Evolutionary conservation across 176 grass and related monocot species (phyloP).

Genomic region (Calamus simplicifolius): DNA sequence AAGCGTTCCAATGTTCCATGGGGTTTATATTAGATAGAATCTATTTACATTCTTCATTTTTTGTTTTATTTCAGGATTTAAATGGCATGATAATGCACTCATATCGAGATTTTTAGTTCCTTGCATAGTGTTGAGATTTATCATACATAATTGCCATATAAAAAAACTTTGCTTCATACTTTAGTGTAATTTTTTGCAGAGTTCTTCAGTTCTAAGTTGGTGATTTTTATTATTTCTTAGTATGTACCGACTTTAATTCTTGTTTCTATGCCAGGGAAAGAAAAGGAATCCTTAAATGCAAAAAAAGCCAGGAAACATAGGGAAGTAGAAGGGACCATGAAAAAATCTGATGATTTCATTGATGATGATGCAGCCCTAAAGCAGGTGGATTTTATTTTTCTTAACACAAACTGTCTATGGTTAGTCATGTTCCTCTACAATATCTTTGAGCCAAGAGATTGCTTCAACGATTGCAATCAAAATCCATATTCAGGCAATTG

Average conservation of each 20-base stretch:
- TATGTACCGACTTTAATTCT: background rate
- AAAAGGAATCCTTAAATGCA: slow-evolving; percentile 30
- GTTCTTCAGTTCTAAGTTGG: too few relatives aligned
- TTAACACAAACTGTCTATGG: background rate
- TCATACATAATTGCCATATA: too few relatives aligned
- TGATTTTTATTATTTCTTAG: background rate
- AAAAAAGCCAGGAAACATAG: slow-evolving; percentile 23
- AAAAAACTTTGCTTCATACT: too few relatives aligned
- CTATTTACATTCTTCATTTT: too few relatives aligned
- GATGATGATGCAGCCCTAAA: slow-evolving; percentile 62
- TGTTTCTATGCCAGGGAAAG: slow-evolving; percentile 37
- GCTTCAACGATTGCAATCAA: background rate
- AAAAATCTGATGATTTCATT: slow-evolving; percentile 20
- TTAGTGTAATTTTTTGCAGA: too few relatives aligned
- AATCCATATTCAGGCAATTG: slow-evolving; percentile 62
- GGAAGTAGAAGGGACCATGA: slow-evolving; percentile 14
- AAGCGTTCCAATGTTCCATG: too few relatives aligned
- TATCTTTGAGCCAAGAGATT: background rate
- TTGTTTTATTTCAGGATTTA: too few relatives aligned
- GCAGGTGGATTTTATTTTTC: slow-evolving; percentile 29
- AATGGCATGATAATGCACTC: too few relatives aligned
- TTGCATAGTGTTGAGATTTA: too few relatives aligned
- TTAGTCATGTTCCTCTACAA: background rate
- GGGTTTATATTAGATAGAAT: too few relatives aligned
- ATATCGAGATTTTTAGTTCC: too few relatives aligned